A percentile compares a stretch with the other conserved stretches of the same genome.
phyloP scores from a whole-genome alignment of 352 stramenopile genomes.

The Thraustochytrium sp. region DNA sequence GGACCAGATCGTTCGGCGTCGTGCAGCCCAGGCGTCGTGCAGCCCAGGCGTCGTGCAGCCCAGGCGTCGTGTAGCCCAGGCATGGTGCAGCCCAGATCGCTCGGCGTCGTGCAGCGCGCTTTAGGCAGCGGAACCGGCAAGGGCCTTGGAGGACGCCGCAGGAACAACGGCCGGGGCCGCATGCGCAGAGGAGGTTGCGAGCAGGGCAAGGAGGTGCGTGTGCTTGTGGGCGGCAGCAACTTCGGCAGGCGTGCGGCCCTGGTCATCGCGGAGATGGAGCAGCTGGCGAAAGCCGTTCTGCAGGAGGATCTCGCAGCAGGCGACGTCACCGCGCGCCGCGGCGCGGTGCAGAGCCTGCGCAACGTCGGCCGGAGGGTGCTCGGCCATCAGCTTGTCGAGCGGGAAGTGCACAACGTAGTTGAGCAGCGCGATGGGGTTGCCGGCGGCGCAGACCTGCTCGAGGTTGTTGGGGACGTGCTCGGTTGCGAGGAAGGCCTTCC shows the following conservation, averaged over 20 bases:
- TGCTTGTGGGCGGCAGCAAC: constrained; percentile 29
- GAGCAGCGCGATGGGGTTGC: background rate
- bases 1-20: too few species aligned
- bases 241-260: background rate
- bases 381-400: background rate
- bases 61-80: too few species aligned
- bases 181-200: background rate
- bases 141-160: too few species aligned
- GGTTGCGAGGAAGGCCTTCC: constrained; percentile 46
- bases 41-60: too few species aligned
- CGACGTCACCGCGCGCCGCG: background rate
- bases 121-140: background rate
- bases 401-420: background rate
- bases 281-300: constrained; percentile 4
- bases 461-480: background rate
- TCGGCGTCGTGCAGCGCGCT: constrained; percentile 45
- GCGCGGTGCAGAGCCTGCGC: background rate
- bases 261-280: background rate
- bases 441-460: background rate
- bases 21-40: too few species aligned
- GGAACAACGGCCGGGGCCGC: too few species aligned
- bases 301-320: constrained; percentile 7
- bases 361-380: background rate
- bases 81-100: constrained; percentile 50
- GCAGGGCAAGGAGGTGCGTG: background rate